These are phyloP conservation scores for Bipolaris gigantea DNA, from an alignment of 2,329 filamentous ascomycete genomes.

Conservation along the genomic window DNA sequence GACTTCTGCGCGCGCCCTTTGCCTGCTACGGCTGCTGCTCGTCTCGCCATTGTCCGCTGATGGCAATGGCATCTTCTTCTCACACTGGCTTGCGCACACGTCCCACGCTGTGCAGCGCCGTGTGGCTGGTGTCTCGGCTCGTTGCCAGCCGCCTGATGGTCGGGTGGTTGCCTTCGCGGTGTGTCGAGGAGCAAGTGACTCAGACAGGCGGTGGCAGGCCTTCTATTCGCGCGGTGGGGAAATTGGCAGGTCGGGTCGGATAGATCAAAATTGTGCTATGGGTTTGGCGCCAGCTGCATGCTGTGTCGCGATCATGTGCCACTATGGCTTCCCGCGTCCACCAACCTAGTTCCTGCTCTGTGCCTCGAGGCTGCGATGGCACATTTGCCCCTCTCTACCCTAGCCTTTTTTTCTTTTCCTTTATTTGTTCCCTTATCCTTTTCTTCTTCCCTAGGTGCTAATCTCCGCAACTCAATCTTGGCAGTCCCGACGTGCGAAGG, in stretches of 20 bases:
- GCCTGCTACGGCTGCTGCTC: conserved; percentile 36
- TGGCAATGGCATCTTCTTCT: conserved; percentile 32
- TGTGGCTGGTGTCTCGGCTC: conserved; percentile 17
- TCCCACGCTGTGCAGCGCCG: background rate
- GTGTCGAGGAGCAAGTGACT: background rate
- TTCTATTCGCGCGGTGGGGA: conserved; percentile 13
- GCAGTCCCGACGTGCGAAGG: conserved; percentile 11
- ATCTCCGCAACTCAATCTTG: background rate
- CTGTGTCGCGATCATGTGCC: conserved; percentile 32
- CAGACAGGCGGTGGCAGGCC: conserved; percentile 6
- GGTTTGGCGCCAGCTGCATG: conserved; percentile 39
- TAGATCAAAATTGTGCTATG: conserved; percentile 33
- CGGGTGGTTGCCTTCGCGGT: conserved; percentile 9
- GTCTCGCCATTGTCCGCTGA: conserved; percentile 32
- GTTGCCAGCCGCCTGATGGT: conserved; percentile 6
- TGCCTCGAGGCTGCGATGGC: conserved; percentile 6
- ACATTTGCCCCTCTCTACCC: background rate
- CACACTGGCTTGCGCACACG: conserved; percentile 5
- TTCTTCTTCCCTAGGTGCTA: background rate
- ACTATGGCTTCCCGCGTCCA: conserved; percentile 37
- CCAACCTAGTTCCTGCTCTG: conserved; percentile 24
- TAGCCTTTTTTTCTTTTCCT: background rate
- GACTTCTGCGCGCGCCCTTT: conserved; percentile 40
- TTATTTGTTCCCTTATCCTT: background rate
- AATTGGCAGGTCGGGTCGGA: conserved; percentile 12